Percentiles rank a stretch among this genome's conserved stretches.
Evolutionary conservation across 2,329 filamentous ascomycete species (phyloP).

Genomic region (Rhytidhysteron rufulum): DNA sequence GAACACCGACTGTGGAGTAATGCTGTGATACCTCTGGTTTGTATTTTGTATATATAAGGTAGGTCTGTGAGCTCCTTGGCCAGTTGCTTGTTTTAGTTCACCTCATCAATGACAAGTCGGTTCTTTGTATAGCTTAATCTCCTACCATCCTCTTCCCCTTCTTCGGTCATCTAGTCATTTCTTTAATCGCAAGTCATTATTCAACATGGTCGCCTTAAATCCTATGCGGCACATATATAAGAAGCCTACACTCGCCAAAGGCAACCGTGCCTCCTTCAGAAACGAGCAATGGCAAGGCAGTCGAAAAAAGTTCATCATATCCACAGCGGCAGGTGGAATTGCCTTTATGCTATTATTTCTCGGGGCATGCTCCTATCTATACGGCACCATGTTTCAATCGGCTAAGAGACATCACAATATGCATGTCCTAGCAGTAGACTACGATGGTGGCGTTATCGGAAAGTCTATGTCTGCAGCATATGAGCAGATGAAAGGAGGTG

Average conservation of each 20-base stretch:
- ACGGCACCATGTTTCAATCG: conserved; percentile 18
- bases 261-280: conserved; percentile 13
- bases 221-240: conserved; percentile 5
- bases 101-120: too few relatives aligned
- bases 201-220: conserved; percentile 6
- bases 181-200: too few relatives aligned
- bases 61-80: too few relatives aligned
- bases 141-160: too few relatives aligned
- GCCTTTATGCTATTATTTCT: conserved; percentile 22
- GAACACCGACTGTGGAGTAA: too few relatives aligned
- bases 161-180: too few relatives aligned
- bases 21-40: too few relatives aligned
- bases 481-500: conserved; percentile 12
- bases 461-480: conserved; percentile 19
- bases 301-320: conserved; percentile 10
- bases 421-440: conserved; percentile 25
- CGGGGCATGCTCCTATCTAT: conserved; percentile 18
- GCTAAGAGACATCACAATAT: conserved; percentile 14
- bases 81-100: too few relatives aligned
- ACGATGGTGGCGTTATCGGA: conserved; percentile 21
- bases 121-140: too few relatives aligned
- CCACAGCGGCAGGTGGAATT: conserved; percentile 12
- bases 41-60: too few relatives aligned
- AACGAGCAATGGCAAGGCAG: conserved; percentile 12
- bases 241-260: conserved; percentile 10